Conservation (phyloP, 257 asterid genomes). For the Knoxia roxburghii region DNA sequence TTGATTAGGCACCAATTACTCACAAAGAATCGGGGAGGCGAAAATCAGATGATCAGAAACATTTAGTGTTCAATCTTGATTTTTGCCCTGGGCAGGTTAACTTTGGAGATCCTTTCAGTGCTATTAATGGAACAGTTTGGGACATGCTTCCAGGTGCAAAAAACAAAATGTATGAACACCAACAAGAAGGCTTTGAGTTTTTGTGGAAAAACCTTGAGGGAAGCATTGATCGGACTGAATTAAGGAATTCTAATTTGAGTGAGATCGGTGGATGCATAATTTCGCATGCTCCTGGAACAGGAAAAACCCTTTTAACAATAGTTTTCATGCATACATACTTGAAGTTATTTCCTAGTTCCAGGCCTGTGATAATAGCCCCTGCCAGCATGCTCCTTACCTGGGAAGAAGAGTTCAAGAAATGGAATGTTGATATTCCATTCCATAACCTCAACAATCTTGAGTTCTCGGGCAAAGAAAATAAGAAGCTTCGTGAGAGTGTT, state of each 20-base stretch:
- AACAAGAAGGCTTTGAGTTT: conserved; percentile 61
- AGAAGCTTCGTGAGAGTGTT: conserved; percentile 11
- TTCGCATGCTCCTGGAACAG: conserved; percentile 76
- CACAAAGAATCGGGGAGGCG: conserved; percentile 7
- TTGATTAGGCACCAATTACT: conserved; percentile 20
- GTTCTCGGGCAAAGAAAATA: conserved; percentile 22
- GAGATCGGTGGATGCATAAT: conserved; percentile 66
- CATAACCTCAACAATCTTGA: conserved; percentile 39
- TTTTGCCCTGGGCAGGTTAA: conserved; percentile 10
- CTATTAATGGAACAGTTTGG: conserved; percentile 43
- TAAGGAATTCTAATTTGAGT: conserved; percentile 22
- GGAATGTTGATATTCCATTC: conserved; percentile 50
- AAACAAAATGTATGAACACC: conserved; percentile 46
- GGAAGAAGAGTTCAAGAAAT: conserved; percentile 59
- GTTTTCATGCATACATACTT: conserved; percentile 45
- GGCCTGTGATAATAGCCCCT: conserved; percentile 51
- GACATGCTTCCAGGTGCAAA: conserved; percentile 32
- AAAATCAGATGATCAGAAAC: conserved; percentile 13
- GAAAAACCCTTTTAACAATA: conserved; percentile 53
- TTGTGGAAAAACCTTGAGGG: conserved; percentile 63
- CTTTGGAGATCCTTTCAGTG: background rate
- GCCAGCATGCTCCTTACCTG: conserved; percentile 65
- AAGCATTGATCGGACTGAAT: conserved; percentile 29
- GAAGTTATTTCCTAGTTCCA: conserved; percentile 37
- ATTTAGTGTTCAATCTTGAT: conserved; percentile 10